Evolutionary conservation across 257 asterid genomes (phyloP), one percentile per base, ranked within the genome.

Genomic region (Linaria vulgaris): DNA sequence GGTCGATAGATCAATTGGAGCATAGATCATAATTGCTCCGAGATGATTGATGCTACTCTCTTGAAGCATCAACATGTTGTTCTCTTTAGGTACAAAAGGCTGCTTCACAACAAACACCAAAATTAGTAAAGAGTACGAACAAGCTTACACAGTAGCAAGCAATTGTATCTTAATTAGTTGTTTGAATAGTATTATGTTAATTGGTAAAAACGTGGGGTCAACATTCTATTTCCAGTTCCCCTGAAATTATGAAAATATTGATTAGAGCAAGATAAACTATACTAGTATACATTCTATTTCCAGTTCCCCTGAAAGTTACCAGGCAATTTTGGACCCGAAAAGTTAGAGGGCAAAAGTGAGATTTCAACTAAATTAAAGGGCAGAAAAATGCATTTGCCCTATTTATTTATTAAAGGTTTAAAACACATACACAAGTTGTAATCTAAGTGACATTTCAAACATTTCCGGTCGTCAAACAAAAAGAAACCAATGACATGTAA

Each of bases 11-110:
- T 77, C 74, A 27, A 83, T 69, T 0, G 92, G 84, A 4, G 86
- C 79, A 45, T 87, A 83, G 49, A 87, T 67, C 24, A 87, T 16
- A 12, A 48, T 55, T 24, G 85, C 90, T 63, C 87, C 90, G 0
- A 78, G 69, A 8, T 43, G 24, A 70, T 85, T 89, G 0, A 83
- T 64, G 71, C 63, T 72, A 51, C 84, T 78, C 67, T 90, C 97
- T 78, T 90, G 88, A 71, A 87, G 69, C 71, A 83, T 59, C 66
- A 82, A 22, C 77, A 77, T 70, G 75, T 34, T 70, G 64, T 34
- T 77, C 61, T 82, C 95, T 41, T 66, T 72, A 0, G 78, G 76
- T 10, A 20, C 65, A 47, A 51, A 58, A 9, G 90, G 87, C 95
- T 88, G 82, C 23, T 25, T 64, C 17, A 67, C 38, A 21, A 6